These are phyloP conservation scores for Eucalyptus curtisii DNA, from an alignment of 345 rosid genomes.

Conservation along the genomic window DNA sequence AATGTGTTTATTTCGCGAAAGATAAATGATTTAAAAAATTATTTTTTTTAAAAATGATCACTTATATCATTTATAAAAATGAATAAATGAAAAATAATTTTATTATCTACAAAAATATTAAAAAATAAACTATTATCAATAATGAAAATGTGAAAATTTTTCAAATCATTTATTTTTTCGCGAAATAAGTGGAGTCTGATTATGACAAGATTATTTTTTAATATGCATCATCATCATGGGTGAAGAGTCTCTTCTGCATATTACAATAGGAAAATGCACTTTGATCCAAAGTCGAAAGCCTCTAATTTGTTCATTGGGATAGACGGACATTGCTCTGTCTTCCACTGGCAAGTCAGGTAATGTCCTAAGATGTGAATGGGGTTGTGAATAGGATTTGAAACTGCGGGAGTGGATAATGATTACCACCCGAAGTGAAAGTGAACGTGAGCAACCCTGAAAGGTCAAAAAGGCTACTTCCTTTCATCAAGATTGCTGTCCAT, in stretches of 20 bases:
- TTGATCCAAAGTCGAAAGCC: background rate
- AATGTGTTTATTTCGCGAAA: too few species aligned
- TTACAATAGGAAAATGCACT: background rate
- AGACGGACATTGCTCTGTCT: background rate
- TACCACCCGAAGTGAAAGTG: background rate
- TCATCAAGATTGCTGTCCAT: background rate
- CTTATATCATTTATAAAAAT: too few species aligned
- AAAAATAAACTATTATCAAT: too few species aligned
- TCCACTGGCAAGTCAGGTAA: background rate
- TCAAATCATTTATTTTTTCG: too few species aligned
- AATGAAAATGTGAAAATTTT: too few species aligned
- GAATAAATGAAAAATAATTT: too few species aligned
- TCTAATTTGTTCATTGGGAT: background rate
- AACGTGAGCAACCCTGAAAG: background rate
- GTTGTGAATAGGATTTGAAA: background rate
- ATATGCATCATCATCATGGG: background rate
- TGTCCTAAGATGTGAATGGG: background rate
- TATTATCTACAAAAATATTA: fast-evolving
- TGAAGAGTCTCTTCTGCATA: background rate
- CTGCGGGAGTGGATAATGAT: background rate
- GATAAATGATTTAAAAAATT: too few species aligned
- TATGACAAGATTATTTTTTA: background rate
- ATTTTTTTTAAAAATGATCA: too few species aligned
- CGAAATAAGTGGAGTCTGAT: too few species aligned
- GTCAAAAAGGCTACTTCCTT: background rate